phyloP scores from a whole-genome alignment of 2,329 filamentous ascomycete genomes.

The Domatiomyces globalis region DNA sequence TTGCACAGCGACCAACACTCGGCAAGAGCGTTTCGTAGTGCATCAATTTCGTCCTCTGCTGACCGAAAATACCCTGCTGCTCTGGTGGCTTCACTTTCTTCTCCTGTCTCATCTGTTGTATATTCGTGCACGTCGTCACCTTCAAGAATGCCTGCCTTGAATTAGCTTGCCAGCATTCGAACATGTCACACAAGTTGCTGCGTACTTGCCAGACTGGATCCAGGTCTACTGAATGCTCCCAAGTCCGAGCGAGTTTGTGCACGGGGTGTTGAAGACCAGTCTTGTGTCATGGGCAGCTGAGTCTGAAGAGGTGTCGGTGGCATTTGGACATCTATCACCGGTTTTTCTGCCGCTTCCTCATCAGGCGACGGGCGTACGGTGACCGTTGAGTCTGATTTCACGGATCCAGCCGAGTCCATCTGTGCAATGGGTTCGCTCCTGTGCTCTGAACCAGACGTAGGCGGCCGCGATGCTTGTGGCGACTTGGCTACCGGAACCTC shows the following conservation, averaged over 20 bases:
- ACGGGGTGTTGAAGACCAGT: conserved; percentile 18
- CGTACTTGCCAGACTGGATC: conserved; percentile 23
- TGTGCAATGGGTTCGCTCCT: background rate
- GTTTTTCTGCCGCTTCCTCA: conserved; percentile 4
- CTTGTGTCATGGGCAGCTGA: conserved; percentile 12
- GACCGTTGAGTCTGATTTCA: background rate
- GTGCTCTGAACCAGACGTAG: background rate
- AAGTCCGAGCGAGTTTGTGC: conserved; percentile 20
- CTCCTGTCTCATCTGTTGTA: conserved; percentile 21
- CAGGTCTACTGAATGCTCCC: conserved; percentile 19
- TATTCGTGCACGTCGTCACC: conserved; percentile 14
- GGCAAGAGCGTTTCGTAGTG: conserved; percentile 60
- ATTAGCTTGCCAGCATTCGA: conserved; percentile 1
- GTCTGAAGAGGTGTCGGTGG: conserved; percentile 17
- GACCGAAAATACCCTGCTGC: conserved; percentile 28
- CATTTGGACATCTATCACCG: conserved; percentile 5
- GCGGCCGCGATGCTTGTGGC: no score
- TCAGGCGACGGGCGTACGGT: conserved; percentile 1
- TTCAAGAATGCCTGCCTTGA: conserved; percentile 23
- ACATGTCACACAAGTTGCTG: conserved; percentile 39
- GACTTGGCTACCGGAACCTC: background rate
- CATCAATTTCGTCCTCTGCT: conserved; percentile 44
- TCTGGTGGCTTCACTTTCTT: conserved; percentile 3
- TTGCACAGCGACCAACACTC: conserved; percentile 95
- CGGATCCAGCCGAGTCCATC: background rate